Percentiles rank a stretch among this genome's conserved stretches.
Conservation (phyloP, 306 rosid species). For the Ochetophila trinervis region DNA sequence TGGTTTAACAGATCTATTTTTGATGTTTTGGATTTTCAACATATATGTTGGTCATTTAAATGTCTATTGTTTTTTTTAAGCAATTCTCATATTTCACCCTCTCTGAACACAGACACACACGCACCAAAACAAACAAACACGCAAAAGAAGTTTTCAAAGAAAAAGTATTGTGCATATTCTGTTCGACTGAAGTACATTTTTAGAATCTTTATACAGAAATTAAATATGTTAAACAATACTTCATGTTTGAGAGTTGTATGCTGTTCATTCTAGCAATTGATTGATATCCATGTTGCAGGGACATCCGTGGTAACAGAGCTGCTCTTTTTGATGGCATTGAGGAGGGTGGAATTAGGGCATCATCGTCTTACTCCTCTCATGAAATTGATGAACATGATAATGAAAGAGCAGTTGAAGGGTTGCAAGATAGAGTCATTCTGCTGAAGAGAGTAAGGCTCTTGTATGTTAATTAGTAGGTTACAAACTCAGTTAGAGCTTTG, state of each 20-base stretch:
- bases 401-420: conserved; percentile 75
- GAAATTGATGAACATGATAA: conserved; percentile 95
- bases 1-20: too few relatives aligned
- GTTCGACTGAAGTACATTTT: not conserved
- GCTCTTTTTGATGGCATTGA: conserved; percentile 61
- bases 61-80: too few relatives aligned
- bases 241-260: too few relatives aligned
- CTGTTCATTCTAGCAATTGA: not conserved
- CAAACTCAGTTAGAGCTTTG: not conserved
- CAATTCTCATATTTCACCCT: too few relatives aligned
- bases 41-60: too few relatives aligned
- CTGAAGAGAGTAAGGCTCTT: conserved; percentile 70
- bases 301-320: conserved; percentile 38
- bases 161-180: not conserved
- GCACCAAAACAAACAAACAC: too few relatives aligned
- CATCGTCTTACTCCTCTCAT: conserved; percentile 56
- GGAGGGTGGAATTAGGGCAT: conserved; percentile 60
- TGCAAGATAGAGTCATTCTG: conserved; percentile 88
- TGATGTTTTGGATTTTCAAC: too few relatives aligned
- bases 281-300: conserved; percentile 31
- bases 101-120: too few relatives aligned
- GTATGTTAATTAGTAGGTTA: not conserved
- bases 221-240: too few relatives aligned
- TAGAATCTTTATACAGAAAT: not conserved
- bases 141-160: too few relatives aligned